Base-by-base conservation (phyloP, 2,329 filamentous ascomycete genomes). In the Alternaria sp. region DNA sequence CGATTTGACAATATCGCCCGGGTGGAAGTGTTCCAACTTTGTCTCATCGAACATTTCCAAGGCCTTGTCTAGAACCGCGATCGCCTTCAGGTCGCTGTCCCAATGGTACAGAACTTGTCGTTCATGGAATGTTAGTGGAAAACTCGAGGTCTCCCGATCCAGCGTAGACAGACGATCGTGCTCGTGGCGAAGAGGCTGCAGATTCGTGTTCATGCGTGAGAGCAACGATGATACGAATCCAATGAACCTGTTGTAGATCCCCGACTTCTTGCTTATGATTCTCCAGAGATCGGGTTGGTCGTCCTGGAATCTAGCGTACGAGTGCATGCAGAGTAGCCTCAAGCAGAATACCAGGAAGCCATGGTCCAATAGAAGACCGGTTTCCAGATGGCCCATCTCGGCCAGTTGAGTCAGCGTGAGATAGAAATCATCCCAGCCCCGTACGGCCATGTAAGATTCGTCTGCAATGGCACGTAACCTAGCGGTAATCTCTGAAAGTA, bases 391-490 rank as follows among this genome's bases (percentile, higher is more conserved):
- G 5, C 77, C 77, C 67, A 78, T 65, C 26, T 73, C 68, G 21
- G 65, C 66, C 4, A 80, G 23, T 41, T 78, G 72, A 41, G 64
- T 75, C 14, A 80, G 54, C 10, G 73, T 72, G 30, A 75, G 60
- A 49, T 79, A 80, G 49, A 76, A 67, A 53, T 80, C 78, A 43
- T 80, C 78, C 78, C 78, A 80, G 21, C 72, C 76, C 21, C 74
- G 74, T 14, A 67, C 49, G 53, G 63, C 60, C 37, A 69, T 60
- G 11, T 63, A 66, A 5, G 70, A 74, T n/a, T 73, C 65, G n/a
- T 72, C 60, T 15, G 69, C 71, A n/a, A 75, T 66, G 3, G 50
- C 43, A 20, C 67, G 62, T 9, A 80, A 58, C 41, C 68, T 70
- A n/a, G 46, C 55, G 3, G 62, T 56, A 14, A 79, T 58, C 4